A percentile compares a stretch with the other conserved stretches of the same genome.
Evolutionary conservation across 2,329 filamentous ascomycete species (phyloP).

Genomic region (Dactylonectria macrodidyma): DNA sequence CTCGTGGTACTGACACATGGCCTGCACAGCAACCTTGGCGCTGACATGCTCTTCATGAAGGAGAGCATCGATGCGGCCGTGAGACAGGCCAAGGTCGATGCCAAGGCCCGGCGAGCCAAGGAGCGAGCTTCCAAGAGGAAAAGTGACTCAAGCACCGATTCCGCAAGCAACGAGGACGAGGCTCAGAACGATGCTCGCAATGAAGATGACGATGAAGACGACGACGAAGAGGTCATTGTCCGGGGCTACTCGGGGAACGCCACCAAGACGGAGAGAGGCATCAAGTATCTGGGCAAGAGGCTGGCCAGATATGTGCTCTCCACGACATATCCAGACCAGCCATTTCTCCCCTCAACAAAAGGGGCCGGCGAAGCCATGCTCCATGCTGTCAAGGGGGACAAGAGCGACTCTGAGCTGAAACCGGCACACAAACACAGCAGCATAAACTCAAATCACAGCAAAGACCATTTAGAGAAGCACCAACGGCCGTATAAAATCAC

Average conservation of each 20-base stretch:
- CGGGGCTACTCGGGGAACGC: constrained; percentile 92
- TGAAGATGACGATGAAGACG: constrained; percentile 51
- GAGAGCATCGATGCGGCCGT: constrained; percentile 94
- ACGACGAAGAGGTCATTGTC: constrained; percentile 89
- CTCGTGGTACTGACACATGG: constrained; percentile 95
- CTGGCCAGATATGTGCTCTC: constrained; percentile 91
- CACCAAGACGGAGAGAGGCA: constrained; percentile 91
- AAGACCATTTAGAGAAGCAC: constrained; percentile 64
- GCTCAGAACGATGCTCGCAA: constrained; percentile 32
- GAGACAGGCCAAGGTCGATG: constrained; percentile 79
- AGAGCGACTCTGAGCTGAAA: constrained; percentile 61
- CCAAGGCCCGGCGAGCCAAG: constrained; percentile 71
- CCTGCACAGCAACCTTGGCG: constrained; percentile 93
- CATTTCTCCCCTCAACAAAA: constrained; percentile 79
- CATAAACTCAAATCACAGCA: constrained; percentile 67
- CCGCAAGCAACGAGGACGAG: constrained; percentile 27
- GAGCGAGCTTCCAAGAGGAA: constrained; percentile 56
- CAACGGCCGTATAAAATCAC: constrained; percentile 84
- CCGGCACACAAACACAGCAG: constrained; percentile 74
- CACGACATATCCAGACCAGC: constrained; percentile 95
- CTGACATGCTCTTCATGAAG: constrained; percentile 97
- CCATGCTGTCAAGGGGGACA: constrained; percentile 58
- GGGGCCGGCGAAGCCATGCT: constrained; percentile 61
- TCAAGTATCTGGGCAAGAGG: constrained; percentile 96
- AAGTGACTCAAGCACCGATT: constrained; percentile 23